Evolutionary conservation across 805 yeast genomes (phyloP), one percentile per base, ranked within the genome.

Genomic region (Kurtzmaniella fragi): DNA sequence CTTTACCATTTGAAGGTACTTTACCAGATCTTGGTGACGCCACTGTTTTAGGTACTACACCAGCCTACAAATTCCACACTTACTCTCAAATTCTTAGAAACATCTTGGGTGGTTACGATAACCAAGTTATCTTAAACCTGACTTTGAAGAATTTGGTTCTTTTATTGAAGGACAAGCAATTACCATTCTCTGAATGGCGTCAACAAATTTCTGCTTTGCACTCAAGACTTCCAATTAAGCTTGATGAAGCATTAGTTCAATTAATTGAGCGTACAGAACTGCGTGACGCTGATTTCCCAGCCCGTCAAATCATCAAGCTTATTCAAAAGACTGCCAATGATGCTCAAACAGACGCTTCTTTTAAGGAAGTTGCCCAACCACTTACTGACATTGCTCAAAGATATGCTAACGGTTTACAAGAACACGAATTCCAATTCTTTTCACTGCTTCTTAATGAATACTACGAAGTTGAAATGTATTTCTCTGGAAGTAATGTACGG

Each of bases 111-210:
- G 99, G 99, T 47, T 93, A 77, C 54, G 99, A 95, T 61, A 91
- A 93, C 67, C 98, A 91, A 69, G 95, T 88, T 47, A 86, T 90
- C 46, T 79, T 93, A 95, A 82, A 82, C 51, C 71, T 85, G 12
- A 84, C 96, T 26, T 75, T 93, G 54, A 78, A 80, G 54, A 80
- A 74, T 43, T 70, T 90, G 52, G 75, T 84, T 45, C 81, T 75
- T 40, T 81, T 85, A 12, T 71, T 95, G 64, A 78, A 84, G 57
- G 78, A 88, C 56, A 83, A 81, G 35, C 81, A 83, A 43, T 73
- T 93, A 55, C 99, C 99, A 37, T 93, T 79, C 64, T 84, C 95
- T 28, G 95, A 89, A 69, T 93, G 99, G 99, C 67, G 64, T 41
- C 75, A 78, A 52, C 84, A 82, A 50, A 78, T 84, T 28, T 87